Base-by-base conservation (phyloP, 495 filamentous ascomycete genomes). In the Tuber microsphaerosporum region DNA sequence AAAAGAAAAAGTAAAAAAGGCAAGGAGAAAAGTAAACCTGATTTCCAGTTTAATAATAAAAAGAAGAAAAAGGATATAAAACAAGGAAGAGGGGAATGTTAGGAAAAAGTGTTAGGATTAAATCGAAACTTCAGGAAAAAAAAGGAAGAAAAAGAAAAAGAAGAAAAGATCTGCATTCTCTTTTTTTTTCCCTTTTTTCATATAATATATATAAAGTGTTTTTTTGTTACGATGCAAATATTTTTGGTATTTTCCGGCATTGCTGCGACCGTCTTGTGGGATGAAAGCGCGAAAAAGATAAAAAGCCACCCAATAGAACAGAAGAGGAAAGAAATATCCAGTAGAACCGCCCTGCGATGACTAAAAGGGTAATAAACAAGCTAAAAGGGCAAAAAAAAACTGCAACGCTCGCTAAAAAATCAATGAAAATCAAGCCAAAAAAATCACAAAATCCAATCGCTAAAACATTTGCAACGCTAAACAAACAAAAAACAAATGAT, bases 161-260 rank as follows among this genome's bases (percentile, higher is more conserved):
- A 81, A 74, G 73, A 77, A 75, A 79, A 81, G 75, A 31, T 48
- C 80, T 74, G 74, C 76, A 72, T 75, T 79, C 77, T 72, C 76
- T 79, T 79, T 76, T 81, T 79, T 74, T 65, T 61, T 70, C 74
- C 56, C 14, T 26, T 19, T 31, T 65, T 65, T 19, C 26, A 65
- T 65, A 65, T 34, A 65, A 65, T 34, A 65, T 34, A 34, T 82
- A 69, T 65, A 76, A 72, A 41, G 75, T 79, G 71, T 75, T 73
- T 78, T 74, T 71, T 74, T 81, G n/a, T 31, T 31, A 65, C 26
- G 26, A 65, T 65, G 56, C 14, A 31, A 65, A 65, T 65, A 65
- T 79, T 79, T 79, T 79, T 79, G 74, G 42, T 79, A 51, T 81
- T 82, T 81, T 81, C 78, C 74, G 71, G 80, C 80, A 82, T 82